Evolutionary conservation across 2,329 filamentous ascomycete species (phyloP).

Genomic region (Didymella pomorum): DNA sequence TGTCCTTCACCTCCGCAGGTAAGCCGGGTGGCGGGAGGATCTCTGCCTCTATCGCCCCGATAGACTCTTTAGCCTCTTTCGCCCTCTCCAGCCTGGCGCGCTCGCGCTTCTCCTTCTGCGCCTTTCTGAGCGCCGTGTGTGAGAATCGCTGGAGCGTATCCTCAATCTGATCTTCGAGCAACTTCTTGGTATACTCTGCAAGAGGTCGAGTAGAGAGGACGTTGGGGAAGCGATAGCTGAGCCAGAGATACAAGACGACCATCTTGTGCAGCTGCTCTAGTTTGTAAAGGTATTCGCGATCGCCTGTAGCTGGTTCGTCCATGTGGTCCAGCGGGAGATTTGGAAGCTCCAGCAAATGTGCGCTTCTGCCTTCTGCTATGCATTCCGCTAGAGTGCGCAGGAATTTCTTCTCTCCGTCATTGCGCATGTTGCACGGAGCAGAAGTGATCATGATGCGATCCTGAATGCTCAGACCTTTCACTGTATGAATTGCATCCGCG

Average conservation of each 20-base stretch:
- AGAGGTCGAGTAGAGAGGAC: conserved; percentile 78
- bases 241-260: conserved; percentile 88
- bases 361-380: conserved; percentile 72
- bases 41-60: conserved; percentile 1
- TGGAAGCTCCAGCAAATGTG: conserved; percentile 74
- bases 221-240: conserved; percentile 86
- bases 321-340: conserved; percentile 77
- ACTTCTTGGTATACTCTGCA: conserved; percentile 78
- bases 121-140: conserved; percentile 33
- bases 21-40: conserved; percentile 17
- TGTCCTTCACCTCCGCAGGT: conserved; percentile 24
- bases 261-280: conserved; percentile 83
- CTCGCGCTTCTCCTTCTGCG: conserved; percentile 16
- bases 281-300: conserved; percentile 67
- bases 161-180: conserved; percentile 81
- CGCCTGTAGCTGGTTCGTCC: conserved; percentile 60
- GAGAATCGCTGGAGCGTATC: conserved; percentile 67
- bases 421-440: conserved; percentile 70
- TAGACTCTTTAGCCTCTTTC: conserved; percentile 16
- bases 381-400: conserved; percentile 72
- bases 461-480: conserved; percentile 69
- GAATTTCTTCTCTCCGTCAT: conserved; percentile 56
- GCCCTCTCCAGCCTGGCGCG: conserved; percentile 14
- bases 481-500: conserved; percentile 77
- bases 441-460: conserved; percentile 80